Conservation (phyloP, 805 yeast genomes). For the Candida silvicultrix region DNA sequence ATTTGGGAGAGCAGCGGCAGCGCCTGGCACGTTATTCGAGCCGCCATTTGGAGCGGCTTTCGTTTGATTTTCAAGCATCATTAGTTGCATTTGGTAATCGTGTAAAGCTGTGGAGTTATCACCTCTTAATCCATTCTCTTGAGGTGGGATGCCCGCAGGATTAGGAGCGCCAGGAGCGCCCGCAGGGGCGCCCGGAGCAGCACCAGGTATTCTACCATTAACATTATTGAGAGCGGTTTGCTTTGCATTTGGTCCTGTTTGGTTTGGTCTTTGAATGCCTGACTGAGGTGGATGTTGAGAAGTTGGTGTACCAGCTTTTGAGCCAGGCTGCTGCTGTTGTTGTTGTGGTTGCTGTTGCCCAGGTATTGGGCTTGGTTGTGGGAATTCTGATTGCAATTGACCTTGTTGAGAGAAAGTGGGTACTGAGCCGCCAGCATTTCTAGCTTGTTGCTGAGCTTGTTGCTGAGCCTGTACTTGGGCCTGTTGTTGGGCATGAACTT, state of each 20-base stretch:
- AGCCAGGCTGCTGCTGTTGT: conserved; percentile 1
- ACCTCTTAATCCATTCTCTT: conserved; percentile 11
- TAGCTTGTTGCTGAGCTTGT: conserved; percentile 11
- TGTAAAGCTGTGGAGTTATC: conserved; percentile 48
- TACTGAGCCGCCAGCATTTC: conserved; percentile 20
- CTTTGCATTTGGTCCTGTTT: neutral
- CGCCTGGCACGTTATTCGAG: neutral
- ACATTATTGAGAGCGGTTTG: neutral
- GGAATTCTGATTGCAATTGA: conserved; percentile 9
- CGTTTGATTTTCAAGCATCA: conserved; percentile 70
- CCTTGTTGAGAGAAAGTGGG: conserved; percentile 16
- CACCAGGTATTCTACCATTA: neutral
- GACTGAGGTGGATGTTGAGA: conserved; percentile 5
- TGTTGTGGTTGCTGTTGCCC: neutral
- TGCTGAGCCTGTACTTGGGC: conserved; percentile 1
- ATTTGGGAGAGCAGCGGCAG: neutral
- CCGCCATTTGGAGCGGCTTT: conserved; percentile 25
- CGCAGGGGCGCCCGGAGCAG: neutral
- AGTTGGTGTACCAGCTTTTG: neutral
- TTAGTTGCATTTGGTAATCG: conserved; percentile 76
- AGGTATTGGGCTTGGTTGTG: conserved; percentile 8
- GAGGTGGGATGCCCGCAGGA: neutral
- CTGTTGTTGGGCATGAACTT: neutral
- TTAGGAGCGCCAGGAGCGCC: neutral
- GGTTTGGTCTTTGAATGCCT: neutral